A percentile compares a stretch with the other conserved stretches of the same genome.
Conservation (phyloP, 2,329 filamentous ascomycete species). For the Hypoxylon sp. region DNA sequence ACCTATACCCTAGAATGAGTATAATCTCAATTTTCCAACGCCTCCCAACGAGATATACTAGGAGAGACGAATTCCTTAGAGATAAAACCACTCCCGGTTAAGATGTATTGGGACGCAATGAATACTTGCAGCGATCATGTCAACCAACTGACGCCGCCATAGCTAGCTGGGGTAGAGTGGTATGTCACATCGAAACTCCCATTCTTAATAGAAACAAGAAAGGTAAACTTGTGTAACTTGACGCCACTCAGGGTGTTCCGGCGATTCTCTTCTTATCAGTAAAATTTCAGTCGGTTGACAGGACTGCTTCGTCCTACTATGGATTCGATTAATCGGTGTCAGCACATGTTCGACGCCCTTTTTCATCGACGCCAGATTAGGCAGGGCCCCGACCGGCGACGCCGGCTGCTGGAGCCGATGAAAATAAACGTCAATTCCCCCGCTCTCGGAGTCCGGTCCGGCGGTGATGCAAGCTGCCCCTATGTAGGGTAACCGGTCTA, state of each 20-base stretch:
- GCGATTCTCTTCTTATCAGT: constrained; percentile 2
- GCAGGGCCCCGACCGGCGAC: constrained; percentile 17
- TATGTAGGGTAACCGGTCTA: constrained; percentile 16
- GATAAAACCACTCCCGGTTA: neutral
- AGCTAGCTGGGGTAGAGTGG: neutral
- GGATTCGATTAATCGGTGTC: constrained; percentile 2
- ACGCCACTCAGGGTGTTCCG: neutral
- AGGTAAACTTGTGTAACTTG: constrained; percentile 1
- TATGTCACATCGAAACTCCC: neutral
- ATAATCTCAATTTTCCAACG: neutral
- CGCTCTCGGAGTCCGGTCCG: constrained; percentile 42
- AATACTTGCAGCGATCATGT: neutral
- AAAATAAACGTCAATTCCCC: constrained; percentile 26
- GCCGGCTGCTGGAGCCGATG: constrained; percentile 30
- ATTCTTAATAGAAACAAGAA: constrained; percentile 11
- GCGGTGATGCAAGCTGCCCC: constrained; percentile 17
- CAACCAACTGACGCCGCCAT: neutral
- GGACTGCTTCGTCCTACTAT: neutral
- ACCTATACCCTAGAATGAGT: neutral
- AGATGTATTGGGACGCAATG: neutral
- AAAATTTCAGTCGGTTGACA: constrained; percentile 6
- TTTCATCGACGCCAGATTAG: constrained; percentile 14
- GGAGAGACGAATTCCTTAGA: neutral
- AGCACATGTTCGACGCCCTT: constrained; percentile 7
- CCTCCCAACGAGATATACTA: neutral